These are phyloP conservation scores for Tolypocladium tropicale DNA, from an alignment of 2,329 filamentous ascomycete genomes.

Conservation along the genomic window DNA sequence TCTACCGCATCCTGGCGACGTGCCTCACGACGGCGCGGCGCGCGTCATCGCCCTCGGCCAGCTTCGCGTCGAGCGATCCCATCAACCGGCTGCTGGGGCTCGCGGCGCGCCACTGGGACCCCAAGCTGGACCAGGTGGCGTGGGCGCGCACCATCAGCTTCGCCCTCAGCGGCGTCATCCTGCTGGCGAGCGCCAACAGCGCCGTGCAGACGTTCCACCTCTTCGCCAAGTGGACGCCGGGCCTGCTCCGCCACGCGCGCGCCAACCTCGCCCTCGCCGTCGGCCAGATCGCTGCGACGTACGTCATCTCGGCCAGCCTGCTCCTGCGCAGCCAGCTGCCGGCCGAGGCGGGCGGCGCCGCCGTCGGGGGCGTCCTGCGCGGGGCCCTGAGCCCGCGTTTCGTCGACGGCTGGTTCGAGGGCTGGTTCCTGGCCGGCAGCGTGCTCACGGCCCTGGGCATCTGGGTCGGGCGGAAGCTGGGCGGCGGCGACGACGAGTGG, in stretches of 20 bases:
- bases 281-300: constrained; percentile 72
- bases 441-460: constrained; percentile 59
- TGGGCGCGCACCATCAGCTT: constrained; percentile 85
- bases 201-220: constrained; percentile 79
- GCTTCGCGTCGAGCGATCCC: constrained; percentile 63
- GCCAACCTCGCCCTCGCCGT: constrained; percentile 72
- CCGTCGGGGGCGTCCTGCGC: constrained; percentile 67
- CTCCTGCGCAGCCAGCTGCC: constrained; percentile 72
- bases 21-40: constrained; percentile 57
- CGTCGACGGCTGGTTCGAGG: constrained; percentile 62
- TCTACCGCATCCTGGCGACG: constrained; percentile 72
- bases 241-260: constrained; percentile 61
- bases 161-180: constrained; percentile 70
- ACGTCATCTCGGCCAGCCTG: constrained; percentile 72
- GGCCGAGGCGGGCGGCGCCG: constrained; percentile 63
- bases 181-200: constrained; percentile 70
- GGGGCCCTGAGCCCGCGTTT: constrained; percentile 27
- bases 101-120: constrained; percentile 75
- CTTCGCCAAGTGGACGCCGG: constrained; percentile 65
- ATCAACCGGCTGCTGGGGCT: constrained; percentile 76
- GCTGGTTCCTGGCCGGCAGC: constrained; percentile 68
- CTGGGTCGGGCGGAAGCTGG: constrained; percentile 50
- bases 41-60: constrained; percentile 24
- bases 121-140: constrained; percentile 67
- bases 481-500: constrained; percentile 38